A percentile compares a stretch with the other conserved stretches of the same genome.
These are phyloP conservation scores for Westerdykella sp. DNA, from an alignment of 2,329 filamentous ascomycete species.

Conservation along the genomic window DNA sequence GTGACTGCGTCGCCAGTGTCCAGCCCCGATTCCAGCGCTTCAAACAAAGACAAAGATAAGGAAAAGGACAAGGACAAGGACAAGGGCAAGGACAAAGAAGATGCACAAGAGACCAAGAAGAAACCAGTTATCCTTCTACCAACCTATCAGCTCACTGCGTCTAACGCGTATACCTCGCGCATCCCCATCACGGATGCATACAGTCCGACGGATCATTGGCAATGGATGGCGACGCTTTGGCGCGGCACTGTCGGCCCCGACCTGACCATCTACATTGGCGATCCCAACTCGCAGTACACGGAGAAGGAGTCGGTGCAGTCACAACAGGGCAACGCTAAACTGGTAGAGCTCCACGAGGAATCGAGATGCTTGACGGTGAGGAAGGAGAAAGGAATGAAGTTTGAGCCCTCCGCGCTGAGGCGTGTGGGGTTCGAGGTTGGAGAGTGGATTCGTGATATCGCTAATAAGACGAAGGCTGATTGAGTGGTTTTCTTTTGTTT, in stretches of 20 bases:
- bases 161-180: slow-evolving; percentile 66
- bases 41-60: slow-evolving; percentile 9
- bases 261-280: slow-evolving; percentile 61
- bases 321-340: slow-evolving; percentile 26
- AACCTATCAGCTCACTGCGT: slow-evolving; percentile 71
- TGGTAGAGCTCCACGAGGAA: slow-evolving; percentile 39
- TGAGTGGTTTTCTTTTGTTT: too few species aligned
- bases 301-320: slow-evolving; percentile 13
- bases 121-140: slow-evolving; percentile 71
- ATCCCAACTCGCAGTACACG: slow-evolving; percentile 25
- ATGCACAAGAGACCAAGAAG: slow-evolving; percentile 1
- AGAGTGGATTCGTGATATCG: slow-evolving; percentile 59
- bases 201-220: slow-evolving; percentile 84
- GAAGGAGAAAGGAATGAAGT: slow-evolving; percentile 25
- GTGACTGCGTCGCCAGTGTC: slow-evolving; percentile 4
- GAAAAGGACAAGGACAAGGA: neutral
- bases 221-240: slow-evolving; percentile 95
- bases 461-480: neutral
- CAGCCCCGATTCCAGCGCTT: slow-evolving; percentile 1
- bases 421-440: slow-evolving; percentile 80
- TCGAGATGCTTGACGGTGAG: slow-evolving; percentile 37
- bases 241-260: slow-evolving; percentile 78
- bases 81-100: slow-evolving; percentile 15
- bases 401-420: slow-evolving; percentile 53
- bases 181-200: slow-evolving; percentile 74